These are phyloP conservation scores for Botryosphaeria dothidea DNA, from an alignment of 2,329 filamentous ascomycete species.

Conservation along the genomic window DNA sequence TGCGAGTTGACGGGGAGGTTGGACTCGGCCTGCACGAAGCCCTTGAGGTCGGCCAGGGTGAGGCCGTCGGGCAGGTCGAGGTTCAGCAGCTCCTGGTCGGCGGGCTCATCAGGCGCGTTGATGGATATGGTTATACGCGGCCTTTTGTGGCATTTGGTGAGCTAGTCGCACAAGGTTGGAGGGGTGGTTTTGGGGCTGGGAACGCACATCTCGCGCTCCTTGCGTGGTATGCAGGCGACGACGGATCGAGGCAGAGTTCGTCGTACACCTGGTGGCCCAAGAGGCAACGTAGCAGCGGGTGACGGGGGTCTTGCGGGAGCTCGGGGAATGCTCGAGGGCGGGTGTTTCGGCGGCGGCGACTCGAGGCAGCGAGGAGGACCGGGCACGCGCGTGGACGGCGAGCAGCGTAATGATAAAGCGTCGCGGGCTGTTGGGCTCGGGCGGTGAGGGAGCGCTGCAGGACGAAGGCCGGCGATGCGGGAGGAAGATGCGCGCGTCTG, in stretches of 20 bases:
- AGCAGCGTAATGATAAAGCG: neutral
- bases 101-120: constrained; percentile 67
- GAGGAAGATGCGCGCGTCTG: constrained; percentile 7
- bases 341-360: constrained; percentile 12
- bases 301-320: constrained; percentile 1
- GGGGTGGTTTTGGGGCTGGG: constrained; percentile 24
- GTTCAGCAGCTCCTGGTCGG: constrained; percentile 73
- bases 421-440: neutral
- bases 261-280: constrained; percentile 1
- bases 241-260: constrained; percentile 31
- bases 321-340: constrained; percentile 16
- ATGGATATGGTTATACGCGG: constrained; percentile 81
- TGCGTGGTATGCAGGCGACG: constrained; percentile 35
- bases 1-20: constrained; percentile 71
- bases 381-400: neutral
- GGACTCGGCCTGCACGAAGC: constrained; percentile 82
- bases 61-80: constrained; percentile 82
- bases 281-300: constrained; percentile 14
- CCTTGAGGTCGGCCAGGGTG: constrained; percentile 82
- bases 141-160: constrained; percentile 53
- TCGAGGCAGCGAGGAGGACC: neutral
- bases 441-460: neutral
- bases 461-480: neutral
- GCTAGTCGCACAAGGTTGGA: constrained; percentile 33
- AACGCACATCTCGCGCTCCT: constrained; percentile 39